Evolutionary conservation across 2,329 filamentous ascomycete species (phyloP), one percentile per base, ranked within the genome.

Genomic region (Aspergillus tubingensis): DNA sequence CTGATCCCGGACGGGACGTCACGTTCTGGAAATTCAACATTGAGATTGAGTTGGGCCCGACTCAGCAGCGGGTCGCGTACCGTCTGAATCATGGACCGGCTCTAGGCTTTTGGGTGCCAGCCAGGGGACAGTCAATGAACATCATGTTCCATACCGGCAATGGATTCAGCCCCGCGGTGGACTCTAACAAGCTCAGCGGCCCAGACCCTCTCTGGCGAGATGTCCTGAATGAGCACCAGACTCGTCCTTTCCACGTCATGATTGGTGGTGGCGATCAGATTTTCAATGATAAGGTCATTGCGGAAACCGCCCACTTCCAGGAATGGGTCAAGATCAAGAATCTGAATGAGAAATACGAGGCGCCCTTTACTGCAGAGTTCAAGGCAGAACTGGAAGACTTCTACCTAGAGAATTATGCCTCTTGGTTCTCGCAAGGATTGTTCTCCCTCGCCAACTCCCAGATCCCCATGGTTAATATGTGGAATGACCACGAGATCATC

Each of bases 121-220:
- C 89, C 32, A 85, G 83, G 53, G 89, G 87, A 15, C 85, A 96
- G 74, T 86, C 90, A 2, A 99, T 99, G 95, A 97, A 98, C 78
- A 91, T 97, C 74, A 96, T 98, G 92, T 99, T 97, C 79, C 86
- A 98, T 79, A 96, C 91, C 74, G 96, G 95, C 80, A 99, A 99
- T 74, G 95, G 96, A 2, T 99, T 99, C 80, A 94, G 91, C 68
- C 76, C 89, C 54, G 89, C 86, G 59, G 90, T 91, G 23, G 88
- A 96, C 63, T 80, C 92, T 0, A 85, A 96, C 72, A 83, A 88
- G 49, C 89, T 97, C 73, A 95, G 89, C 71, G 95, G 95, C 0
- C 95, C 96, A 0, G 95, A 99, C 77, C 95, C 95, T 1, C 84
- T 99, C 77, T 99, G 96, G 95, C 89, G 94, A 58, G 95, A 99